A percentile compares a stretch with the other conserved stretches of the same genome.
Conservation (phyloP, 139 green algal genomes). For the Raphidocelis subcapitata region DNA sequence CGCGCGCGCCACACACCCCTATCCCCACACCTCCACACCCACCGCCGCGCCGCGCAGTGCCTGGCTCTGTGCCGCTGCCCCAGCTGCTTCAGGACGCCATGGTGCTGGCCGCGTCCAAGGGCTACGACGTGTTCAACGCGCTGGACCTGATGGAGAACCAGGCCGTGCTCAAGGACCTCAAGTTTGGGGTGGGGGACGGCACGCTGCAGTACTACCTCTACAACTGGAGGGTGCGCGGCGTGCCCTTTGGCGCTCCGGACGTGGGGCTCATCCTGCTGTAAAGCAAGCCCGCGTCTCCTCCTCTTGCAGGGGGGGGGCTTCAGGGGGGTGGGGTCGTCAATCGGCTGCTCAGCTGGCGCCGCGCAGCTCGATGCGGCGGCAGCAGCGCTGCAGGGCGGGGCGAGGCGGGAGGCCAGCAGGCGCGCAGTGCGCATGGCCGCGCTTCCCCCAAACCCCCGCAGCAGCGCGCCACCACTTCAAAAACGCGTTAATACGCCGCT, state of each 20-base stretch:
- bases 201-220: conserved; percentile 98
- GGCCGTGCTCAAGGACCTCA: conserved; percentile 84
- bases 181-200: conserved; percentile 98
- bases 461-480: no score
- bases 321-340: not conserved
- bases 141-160: conserved; percentile 90
- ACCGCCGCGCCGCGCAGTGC: no score
- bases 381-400: no score
- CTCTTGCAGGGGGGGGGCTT: not conserved
- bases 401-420: no score
- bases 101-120: conserved; percentile 68
- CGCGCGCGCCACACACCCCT: no score
- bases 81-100: conserved; percentile 85
- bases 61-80: not conserved
- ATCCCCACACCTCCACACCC: no score
- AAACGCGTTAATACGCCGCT: no score
- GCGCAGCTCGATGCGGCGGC: no score
- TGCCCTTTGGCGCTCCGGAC: conserved; percentile 59
- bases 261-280: conserved; percentile 94
- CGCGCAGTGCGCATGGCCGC: no score
- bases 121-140: conserved; percentile 98
- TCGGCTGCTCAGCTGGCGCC: no score
- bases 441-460: no score
- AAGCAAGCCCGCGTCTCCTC: not conserved
- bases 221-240: conserved; percentile 83